Conservation (phyloP, 805 yeast species). For the Wickerhamomyces pijperi region DNA sequence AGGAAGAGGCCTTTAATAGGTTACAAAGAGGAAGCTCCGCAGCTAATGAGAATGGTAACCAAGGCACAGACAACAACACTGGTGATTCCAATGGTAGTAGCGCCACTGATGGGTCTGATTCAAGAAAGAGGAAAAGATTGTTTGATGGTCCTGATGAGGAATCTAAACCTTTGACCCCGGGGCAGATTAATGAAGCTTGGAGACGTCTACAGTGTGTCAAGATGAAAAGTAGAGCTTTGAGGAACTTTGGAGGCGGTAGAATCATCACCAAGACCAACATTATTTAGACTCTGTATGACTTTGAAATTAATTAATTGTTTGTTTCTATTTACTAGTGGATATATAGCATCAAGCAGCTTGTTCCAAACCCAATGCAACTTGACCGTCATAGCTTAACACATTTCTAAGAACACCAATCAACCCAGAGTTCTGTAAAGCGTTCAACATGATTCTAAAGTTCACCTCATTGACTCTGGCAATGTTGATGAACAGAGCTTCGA, state of each 20-base stretch:
- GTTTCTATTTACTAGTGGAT: no score
- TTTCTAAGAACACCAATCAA: neutral
- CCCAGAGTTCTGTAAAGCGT: no score
- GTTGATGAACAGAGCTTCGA: neutral
- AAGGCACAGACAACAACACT: neutral
- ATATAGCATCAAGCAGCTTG: no score
- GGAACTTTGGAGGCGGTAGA: no score
- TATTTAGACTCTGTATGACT: no score
- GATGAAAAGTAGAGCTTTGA: neutral
- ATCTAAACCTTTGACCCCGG: conserved; percentile 64
- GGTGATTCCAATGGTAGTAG: conserved; percentile 16
- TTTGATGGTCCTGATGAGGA: conserved; percentile 87
- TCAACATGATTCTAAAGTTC: neutral
- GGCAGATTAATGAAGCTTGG: conserved; percentile 87
- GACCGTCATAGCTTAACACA: conserved; percentile 1
- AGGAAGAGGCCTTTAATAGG: conserved; percentile 38
- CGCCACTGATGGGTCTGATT: conserved; percentile 17
- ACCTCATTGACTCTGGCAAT: neutral
- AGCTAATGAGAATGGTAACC: neutral
- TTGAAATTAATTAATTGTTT: no score
- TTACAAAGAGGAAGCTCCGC: no score
- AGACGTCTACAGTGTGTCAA: conserved; percentile 21
- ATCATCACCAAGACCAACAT: no score
- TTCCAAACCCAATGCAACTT: conserved; percentile 7
- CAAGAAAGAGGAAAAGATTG: conserved; percentile 41